Conservation (phyloP, 257 asterid genomes). For the Fraxinus pennsylvanica region DNA sequence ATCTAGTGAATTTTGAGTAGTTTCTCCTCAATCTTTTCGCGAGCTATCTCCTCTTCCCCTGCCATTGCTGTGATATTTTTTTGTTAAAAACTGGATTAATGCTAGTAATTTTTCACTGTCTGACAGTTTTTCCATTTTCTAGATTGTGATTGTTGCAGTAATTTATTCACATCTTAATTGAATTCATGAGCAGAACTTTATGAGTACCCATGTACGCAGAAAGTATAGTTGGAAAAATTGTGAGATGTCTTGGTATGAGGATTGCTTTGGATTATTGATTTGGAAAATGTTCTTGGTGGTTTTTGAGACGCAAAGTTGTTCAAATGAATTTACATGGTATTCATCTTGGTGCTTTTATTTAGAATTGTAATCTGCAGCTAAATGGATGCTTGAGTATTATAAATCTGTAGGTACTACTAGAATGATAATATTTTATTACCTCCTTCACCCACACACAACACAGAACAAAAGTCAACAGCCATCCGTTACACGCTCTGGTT, state of each 20-base stretch:
- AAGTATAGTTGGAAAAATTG: not conserved
- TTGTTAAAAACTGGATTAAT: not conserved
- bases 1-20: not conserved
- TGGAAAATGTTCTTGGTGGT: not conserved
- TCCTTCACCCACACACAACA: not conserved
- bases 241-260: not conserved
- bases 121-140: not conserved
- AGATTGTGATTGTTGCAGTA: not conserved
- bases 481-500: not conserved
- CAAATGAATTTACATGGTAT: not conserved
- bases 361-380: not conserved
- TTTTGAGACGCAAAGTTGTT: not conserved
- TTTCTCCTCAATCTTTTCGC: not conserved
- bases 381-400: not conserved
- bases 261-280: slow-evolving; percentile 2
- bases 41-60: not conserved
- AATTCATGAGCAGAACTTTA: not conserved
- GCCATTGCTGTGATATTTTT: not conserved
- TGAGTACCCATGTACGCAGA: not conserved
- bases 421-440: not conserved
- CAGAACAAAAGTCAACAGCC: not conserved
- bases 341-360: not conserved
- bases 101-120: not conserved
- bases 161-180: not conserved
- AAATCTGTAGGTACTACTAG: not conserved